phyloP scores from a whole-genome alignment of 2,329 filamentous ascomycete species.

The Gyromitra esculenta region DNA sequence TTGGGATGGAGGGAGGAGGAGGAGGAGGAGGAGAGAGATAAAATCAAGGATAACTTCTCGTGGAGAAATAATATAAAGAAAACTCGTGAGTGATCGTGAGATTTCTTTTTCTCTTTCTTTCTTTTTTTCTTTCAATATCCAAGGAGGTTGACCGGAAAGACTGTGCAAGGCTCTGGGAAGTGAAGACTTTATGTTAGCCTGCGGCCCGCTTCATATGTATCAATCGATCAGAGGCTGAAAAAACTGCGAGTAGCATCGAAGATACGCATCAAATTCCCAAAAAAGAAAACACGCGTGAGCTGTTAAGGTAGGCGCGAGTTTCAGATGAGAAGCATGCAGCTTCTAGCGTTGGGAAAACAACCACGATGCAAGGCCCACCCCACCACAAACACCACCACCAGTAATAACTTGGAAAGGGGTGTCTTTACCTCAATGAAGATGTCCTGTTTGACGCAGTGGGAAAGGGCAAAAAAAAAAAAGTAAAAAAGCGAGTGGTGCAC shows the following conservation, averaged over 20 bases:
- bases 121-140: background rate
- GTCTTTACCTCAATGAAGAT: conserved; percentile 44
- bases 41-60: conserved; percentile 47
- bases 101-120: conserved; percentile 19
- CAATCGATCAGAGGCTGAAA: conserved; percentile 31
- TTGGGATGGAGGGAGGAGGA: conserved; percentile 11
- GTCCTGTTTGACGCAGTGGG: conserved; percentile 30
- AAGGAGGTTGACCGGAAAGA: conserved; percentile 14
- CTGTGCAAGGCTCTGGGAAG: conserved; percentile 29
- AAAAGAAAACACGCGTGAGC: conserved; percentile 42
- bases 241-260: conserved; percentile 25
- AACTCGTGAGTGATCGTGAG: conserved; percentile 22
- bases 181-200: conserved; percentile 51
- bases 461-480: background rate
- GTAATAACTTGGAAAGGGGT: conserved; percentile 17
- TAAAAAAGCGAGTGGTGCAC: conserved; percentile 24
- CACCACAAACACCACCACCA: conserved; percentile 7
- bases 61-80: conserved; percentile 32
- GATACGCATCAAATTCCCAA: conserved; percentile 27
- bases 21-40: background rate
- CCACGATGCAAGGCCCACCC: conserved; percentile 25
- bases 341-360: conserved; percentile 30
- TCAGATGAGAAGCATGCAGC: conserved; percentile 44
- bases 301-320: conserved; percentile 42
- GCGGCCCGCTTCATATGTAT: conserved; percentile 8